A percentile compares a stretch with the other conserved stretches of the same genome.
Evolutionary conservation across 1,139 yeast species (phyloP).

Genomic region (Candida freyschussii): DNA sequence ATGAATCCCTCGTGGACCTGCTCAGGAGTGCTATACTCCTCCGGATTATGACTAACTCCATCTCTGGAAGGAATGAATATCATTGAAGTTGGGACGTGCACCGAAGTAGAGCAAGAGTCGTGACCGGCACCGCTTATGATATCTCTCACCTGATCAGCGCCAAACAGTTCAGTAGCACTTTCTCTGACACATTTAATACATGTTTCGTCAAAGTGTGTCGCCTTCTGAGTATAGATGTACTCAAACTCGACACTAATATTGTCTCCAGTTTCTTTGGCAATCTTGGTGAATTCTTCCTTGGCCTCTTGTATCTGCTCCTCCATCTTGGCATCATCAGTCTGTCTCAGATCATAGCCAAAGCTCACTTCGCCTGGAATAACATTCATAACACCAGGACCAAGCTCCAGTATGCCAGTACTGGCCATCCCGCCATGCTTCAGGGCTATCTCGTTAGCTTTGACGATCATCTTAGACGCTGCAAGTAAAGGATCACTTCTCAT

Average conservation of each 20-base stretch:
- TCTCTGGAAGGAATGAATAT: constrained; percentile 66
- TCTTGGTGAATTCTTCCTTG: constrained; percentile 34
- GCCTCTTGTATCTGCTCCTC: constrained; percentile 37
- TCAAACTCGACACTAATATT: constrained; percentile 36
- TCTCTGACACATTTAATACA: constrained; percentile 47
- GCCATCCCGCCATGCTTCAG: constrained; percentile 46
- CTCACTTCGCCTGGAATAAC: constrained; percentile 60
- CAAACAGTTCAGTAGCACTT: constrained; percentile 47
- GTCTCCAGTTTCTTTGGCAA: constrained; percentile 34
- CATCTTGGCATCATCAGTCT: constrained; percentile 43
- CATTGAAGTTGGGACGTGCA: constrained; percentile 65
- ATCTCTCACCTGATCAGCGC: constrained; percentile 36
- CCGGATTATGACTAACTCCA: constrained; percentile 68
- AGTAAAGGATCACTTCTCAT: constrained; percentile 59
- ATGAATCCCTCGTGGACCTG: constrained; percentile 56
- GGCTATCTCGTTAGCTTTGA: constrained; percentile 54
- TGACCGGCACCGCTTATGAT: constrained; percentile 73
- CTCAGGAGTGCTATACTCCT: constrained; percentile 60
- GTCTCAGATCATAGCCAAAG: constrained; percentile 57
- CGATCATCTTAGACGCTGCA: constrained; percentile 52
- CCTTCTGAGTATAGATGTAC: constrained; percentile 44
- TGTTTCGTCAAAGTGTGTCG: constrained; percentile 49
- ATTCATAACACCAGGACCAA: constrained; percentile 58
- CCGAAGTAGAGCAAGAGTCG: constrained; percentile 58
- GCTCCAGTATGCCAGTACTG: constrained; percentile 53